A percentile compares a stretch with the other conserved stretches of the same genome.
Evolutionary conservation across 169 alveolate genomes (phyloP).

Genomic region (Sarcocystis neurona): DNA sequence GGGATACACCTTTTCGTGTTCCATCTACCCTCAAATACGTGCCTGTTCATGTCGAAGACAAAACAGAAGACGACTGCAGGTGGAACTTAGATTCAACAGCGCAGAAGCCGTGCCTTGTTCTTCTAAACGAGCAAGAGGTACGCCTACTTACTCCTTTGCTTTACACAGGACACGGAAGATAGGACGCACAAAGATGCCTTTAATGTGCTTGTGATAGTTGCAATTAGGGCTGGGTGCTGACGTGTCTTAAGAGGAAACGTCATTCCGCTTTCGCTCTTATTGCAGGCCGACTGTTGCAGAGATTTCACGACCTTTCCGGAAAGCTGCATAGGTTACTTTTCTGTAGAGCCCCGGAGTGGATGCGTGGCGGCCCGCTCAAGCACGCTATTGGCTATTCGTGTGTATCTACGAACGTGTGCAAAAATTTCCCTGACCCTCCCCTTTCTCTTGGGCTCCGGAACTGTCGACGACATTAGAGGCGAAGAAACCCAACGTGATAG

Average conservation of each 20-base stretch:
- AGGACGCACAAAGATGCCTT: neutral
- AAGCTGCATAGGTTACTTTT: constrained; percentile 4
- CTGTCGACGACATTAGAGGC: neutral
- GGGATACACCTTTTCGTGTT: neutral
- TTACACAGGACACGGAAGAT: neutral
- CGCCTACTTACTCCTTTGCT: neutral
- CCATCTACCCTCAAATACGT: neutral
- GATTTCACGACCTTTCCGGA: neutral
- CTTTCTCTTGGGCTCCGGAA: neutral
- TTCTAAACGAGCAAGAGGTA: neutral
- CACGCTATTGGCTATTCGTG: neutral
- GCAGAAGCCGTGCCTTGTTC: too few relatives aligned
- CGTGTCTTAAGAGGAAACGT: neutral
- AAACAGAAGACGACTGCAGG: too few relatives aligned
- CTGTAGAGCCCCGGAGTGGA: neutral
- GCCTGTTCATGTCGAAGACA: too few relatives aligned
- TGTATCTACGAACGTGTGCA: neutral
- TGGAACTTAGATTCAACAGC: too few relatives aligned
- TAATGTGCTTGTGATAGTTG: neutral
- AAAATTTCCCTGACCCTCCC: neutral
- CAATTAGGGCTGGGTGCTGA: neutral
- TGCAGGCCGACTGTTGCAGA: neutral
- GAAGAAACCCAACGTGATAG: neutral
- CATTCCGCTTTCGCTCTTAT: neutral
- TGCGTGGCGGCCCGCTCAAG: neutral